phyloP scores from a whole-genome alignment of 2,329 filamentous ascomycete genomes.

The Pseudogymnoascus sp. region DNA sequence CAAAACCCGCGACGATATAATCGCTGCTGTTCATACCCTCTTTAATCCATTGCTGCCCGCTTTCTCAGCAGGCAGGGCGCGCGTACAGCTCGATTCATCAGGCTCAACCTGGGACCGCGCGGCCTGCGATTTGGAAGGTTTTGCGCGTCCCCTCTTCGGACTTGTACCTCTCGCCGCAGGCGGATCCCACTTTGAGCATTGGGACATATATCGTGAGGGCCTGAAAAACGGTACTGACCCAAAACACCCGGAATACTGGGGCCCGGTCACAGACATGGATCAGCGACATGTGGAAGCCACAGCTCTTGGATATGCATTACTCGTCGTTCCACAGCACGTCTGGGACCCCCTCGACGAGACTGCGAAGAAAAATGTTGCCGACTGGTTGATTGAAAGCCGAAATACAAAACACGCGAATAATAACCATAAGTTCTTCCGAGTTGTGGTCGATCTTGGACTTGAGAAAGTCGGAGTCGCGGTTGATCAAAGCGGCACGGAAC shows the following conservation, averaged over 20 bases:
- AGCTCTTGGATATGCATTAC: constrained; percentile 40
- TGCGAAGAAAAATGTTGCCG: constrained; percentile 32
- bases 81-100: constrained; percentile 32
- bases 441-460: constrained; percentile 41
- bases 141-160: constrained; percentile 26
- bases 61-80: constrained; percentile 30
- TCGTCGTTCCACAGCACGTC: constrained; percentile 36
- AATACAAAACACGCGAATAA: constrained; percentile 38
- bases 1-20: constrained; percentile 10
- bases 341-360: constrained; percentile 24
- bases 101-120: constrained; percentile 37
- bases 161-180: constrained; percentile 16
- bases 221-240: constrained; percentile 27
- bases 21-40: constrained; percentile 6
- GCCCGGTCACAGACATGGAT: constrained; percentile 36
- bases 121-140: constrained; percentile 39
- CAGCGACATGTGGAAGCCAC: constrained; percentile 49
- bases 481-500: constrained; percentile 25
- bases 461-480: constrained; percentile 33
- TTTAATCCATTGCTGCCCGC: constrained; percentile 22
- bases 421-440: constrained; percentile 47
- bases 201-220: constrained; percentile 10
- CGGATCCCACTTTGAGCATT: constrained; percentile 9
- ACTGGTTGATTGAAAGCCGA: constrained; percentile 38
- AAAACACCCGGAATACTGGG: constrained; percentile 37